phyloP scores from a whole-genome alignment of 768 basidiomycete species.

The Hemileccinum impolitum region DNA sequence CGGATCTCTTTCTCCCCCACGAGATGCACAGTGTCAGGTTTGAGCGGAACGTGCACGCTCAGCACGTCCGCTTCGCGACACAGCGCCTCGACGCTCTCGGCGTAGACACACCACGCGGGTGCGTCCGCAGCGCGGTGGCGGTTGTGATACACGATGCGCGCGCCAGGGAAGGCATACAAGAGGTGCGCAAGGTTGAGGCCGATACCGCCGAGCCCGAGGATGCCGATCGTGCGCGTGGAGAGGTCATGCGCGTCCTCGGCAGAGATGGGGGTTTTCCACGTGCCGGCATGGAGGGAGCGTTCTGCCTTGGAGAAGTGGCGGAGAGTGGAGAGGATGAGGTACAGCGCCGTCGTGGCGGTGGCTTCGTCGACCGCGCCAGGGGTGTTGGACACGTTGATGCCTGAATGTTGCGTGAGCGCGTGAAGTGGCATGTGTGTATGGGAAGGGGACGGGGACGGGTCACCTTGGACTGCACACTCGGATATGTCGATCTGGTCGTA shows the following conservation, averaged over 20 bases:
- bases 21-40: slow-evolving; percentile 65
- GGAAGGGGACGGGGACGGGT: no score
- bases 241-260: slow-evolving; percentile 57
- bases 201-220: slow-evolving; percentile 78
- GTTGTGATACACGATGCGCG: slow-evolving; percentile 85
- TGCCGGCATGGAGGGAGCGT: slow-evolving; percentile 43
- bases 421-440: not conserved
- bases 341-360: slow-evolving; percentile 85
- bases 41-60: slow-evolving; percentile 82
- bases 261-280: slow-evolving; percentile 57
- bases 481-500: slow-evolving; percentile 85
- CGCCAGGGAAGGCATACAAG: slow-evolving; percentile 73
- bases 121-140: slow-evolving; percentile 54
- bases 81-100: slow-evolving; percentile 59
- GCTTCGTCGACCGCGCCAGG: slow-evolving; percentile 89
- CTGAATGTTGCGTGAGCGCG: slow-evolving; percentile 6
- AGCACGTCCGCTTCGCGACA: slow-evolving; percentile 74
- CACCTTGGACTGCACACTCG: slow-evolving; percentile 70
- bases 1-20: slow-evolving; percentile 76
- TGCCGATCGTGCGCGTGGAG: slow-evolving; percentile 64
- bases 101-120: slow-evolving; percentile 77
- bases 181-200: slow-evolving; percentile 68
- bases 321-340: slow-evolving; percentile 73
- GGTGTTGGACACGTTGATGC: slow-evolving; percentile 79
- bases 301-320: slow-evolving; percentile 72